These are phyloP conservation scores for Chaetomium sp. DNA, from an alignment of 2,329 filamentous ascomycete genomes.

Conservation along the genomic window DNA sequence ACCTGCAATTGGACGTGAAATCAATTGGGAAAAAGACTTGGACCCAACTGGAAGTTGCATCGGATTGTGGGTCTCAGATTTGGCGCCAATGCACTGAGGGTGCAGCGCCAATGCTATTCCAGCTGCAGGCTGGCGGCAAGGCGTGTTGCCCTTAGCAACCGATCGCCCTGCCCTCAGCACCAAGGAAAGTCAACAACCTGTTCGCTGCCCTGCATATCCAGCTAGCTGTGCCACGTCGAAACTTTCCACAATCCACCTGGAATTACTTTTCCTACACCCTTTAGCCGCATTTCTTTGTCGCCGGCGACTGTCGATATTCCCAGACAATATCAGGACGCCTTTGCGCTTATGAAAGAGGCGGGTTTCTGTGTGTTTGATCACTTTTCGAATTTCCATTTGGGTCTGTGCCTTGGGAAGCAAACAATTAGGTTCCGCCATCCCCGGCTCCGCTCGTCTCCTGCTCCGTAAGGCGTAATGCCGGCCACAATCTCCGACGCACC, in stretches of 20 bases:
- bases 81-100: background rate
- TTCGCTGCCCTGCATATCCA: constrained; percentile 11
- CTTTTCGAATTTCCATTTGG: background rate
- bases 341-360: constrained; percentile 3
- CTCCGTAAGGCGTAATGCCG: constrained; percentile 33
- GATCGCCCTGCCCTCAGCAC: constrained; percentile 16
- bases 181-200: constrained; percentile 25
- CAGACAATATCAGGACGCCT: background rate
- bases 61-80: background rate
- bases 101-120: background rate
- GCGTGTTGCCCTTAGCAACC: constrained; percentile 24
- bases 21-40: background rate
- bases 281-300: constrained; percentile 16
- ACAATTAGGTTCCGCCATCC: background rate
- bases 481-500: constrained; percentile 34
- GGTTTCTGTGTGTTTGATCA: constrained; percentile 1
- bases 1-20: background rate
- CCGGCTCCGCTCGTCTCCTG: constrained; percentile 18
- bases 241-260: constrained; percentile 5
- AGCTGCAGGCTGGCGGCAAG: constrained; percentile 19
- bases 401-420: background rate
- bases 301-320: constrained; percentile 14
- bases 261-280: background rate
- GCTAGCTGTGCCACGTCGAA: constrained; percentile 18
- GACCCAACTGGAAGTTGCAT: background rate